Conservation (phyloP, 495 filamentous ascomycete species). For the Amniculicola lignicola region DNA sequence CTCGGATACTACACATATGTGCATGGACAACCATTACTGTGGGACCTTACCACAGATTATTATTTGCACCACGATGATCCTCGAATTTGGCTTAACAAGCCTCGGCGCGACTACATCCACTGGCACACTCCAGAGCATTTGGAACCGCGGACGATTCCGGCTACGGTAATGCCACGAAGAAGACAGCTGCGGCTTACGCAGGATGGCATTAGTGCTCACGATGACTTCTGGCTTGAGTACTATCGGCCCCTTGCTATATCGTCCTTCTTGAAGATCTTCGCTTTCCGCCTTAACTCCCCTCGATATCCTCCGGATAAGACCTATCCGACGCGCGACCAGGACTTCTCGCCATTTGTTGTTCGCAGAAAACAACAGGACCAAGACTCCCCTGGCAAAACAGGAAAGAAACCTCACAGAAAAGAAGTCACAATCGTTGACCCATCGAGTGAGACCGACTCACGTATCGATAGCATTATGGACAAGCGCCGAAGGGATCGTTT, state of each 20-base stretch:
- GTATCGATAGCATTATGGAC: neutral
- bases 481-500: conserved; percentile 16
- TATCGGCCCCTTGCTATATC: conserved; percentile 84
- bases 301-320: conserved; percentile 73
- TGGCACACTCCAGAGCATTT: conserved; percentile 86
- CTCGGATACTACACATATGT: conserved; percentile 92
- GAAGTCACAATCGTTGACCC: conserved; percentile 61
- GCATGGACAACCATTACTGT: conserved; percentile 92
- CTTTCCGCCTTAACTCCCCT: conserved; percentile 84
- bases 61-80: conserved; percentile 92
- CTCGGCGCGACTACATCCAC: conserved; percentile 67
- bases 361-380: conserved; percentile 43
- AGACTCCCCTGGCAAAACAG: conserved; percentile 43
- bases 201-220: conserved; percentile 66
- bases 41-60: conserved; percentile 94
- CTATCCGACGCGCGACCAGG: conserved; percentile 66
- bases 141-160: conserved; percentile 48
- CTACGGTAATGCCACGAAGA: conserved; percentile 17
- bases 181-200: conserved; percentile 39
- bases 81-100: conserved; percentile 62
- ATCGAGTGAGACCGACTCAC: conserved; percentile 40
- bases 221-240: conserved; percentile 99
- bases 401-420: conserved; percentile 53
- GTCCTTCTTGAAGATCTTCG: conserved; percentile 82
- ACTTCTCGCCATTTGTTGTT: conserved; percentile 68